A percentile compares a stretch with the other conserved stretches of the same genome.
Evolutionary conservation across 495 filamentous ascomycete species (phyloP).

Genomic region (Tricharina praecox): DNA sequence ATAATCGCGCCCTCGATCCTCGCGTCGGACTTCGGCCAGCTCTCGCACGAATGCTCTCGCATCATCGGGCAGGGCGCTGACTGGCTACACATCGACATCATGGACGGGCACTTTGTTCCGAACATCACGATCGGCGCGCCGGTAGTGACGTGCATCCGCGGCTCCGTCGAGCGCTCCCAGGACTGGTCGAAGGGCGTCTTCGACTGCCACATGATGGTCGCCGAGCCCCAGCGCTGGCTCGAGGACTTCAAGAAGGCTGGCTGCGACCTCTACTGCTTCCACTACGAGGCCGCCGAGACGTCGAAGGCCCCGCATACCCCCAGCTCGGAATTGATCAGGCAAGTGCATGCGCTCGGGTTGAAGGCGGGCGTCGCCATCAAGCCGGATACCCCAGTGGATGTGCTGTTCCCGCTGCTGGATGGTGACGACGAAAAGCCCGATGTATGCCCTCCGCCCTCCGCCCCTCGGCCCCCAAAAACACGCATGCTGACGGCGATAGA

Average conservation of each 20-base stretch:
- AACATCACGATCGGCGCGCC: slow-evolving; percentile 95
- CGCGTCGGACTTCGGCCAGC: slow-evolving; percentile 79
- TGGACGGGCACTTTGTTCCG: slow-evolving; percentile 96
- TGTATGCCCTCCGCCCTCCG: too few relatives aligned
- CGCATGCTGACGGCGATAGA: slow-evolving; percentile 37
- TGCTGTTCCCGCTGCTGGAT: slow-evolving; percentile 78
- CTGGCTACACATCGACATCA: slow-evolving; percentile 84
- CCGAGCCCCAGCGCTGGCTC: slow-evolving; percentile 97
- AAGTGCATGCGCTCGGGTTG: slow-evolving; percentile 77
- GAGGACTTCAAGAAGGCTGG: slow-evolving; percentile 82
- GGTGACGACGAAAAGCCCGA: slow-evolving; percentile 69
- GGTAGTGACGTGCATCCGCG: slow-evolving; percentile 81
- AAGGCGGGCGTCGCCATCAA: slow-evolving; percentile 91
- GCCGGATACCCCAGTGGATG: slow-evolving; percentile 74
- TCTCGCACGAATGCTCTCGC: slow-evolving; percentile 65
- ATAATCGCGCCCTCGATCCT: slow-evolving; percentile 97
- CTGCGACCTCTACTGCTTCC: slow-evolving; percentile 97
- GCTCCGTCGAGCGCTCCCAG: slow-evolving; percentile 47
- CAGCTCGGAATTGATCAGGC: slow-evolving; percentile 69
- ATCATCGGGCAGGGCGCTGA: slow-evolving; percentile 72
- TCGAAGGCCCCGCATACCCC: slow-evolving; percentile 70
- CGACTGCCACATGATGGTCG: slow-evolving; percentile 99
- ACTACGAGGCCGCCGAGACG: slow-evolving; percentile 86
- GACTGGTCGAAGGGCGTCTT: slow-evolving; percentile 68
- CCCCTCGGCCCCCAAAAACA: slow-evolving; percentile 4